Base-by-base conservation (phyloP, 495 filamentous ascomycete genomes). In the Aspergillus affinis region DNA sequence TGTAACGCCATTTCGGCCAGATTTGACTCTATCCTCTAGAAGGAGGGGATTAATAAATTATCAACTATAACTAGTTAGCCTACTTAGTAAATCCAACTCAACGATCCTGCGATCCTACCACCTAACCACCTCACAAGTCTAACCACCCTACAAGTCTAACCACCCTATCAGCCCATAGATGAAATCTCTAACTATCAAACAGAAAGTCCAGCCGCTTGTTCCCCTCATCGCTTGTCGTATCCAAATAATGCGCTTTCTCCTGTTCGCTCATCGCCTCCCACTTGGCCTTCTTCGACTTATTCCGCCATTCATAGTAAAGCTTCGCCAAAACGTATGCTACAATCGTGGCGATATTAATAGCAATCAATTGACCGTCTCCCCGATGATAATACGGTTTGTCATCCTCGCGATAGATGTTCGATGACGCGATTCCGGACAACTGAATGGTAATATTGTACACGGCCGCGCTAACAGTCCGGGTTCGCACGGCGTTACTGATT, bases 371-470 rank as follows among this genome's bases (percentile, higher is more conserved):
- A 30, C 66, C 66, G 64, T 86, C 83, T 0, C 84, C 83, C 20
- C 77, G 75, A 3, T 62, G 72, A 59, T 84, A 87, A 8, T 76
- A 59, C 0, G 85, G 85, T 45, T 76, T 78, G 62, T 88, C 85
- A 52, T 83, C 72, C 77, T 77, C 71, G 46, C 82, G 78, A 64
- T 84, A 86, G 55, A 86, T 81, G 61, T 85, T 85, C 55, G 66
- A 73, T 0, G 74, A 69, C 26, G 82, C 78, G 49, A 85, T 83
- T 47, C 75, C 80, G 0, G 75, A 76, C n/a, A 69, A 50, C 54
- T 80, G 75, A n/a, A 79, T 71, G 30, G 65, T 72, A 58, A 79
- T 78, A 68, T 84, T 83, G 70, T 84, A 85, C 27, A 81, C 68
- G 2, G 84, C 82, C 0, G 80, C 80, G 0, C 78, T 81, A 10